phyloP scores from a whole-genome alignment of 805 yeast genomes.

The Debaryomyces maramus region DNA sequence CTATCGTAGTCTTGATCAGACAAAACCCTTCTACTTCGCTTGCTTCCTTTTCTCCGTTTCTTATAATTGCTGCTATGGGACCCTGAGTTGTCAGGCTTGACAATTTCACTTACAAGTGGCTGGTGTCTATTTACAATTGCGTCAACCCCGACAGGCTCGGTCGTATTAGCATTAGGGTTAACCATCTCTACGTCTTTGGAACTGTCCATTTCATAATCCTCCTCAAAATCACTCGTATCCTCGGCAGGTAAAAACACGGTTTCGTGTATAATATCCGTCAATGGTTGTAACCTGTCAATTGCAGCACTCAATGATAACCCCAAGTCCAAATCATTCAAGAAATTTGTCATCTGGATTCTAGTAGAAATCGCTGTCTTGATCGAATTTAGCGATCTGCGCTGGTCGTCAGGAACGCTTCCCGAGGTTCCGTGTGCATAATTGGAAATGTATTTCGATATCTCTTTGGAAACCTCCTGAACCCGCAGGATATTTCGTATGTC shows the following conservation, averaged over 20 bases:
- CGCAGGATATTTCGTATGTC: conserved; percentile 13
- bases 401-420: conserved; percentile 13
- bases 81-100: conserved; percentile 42
- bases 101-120: conserved; percentile 53
- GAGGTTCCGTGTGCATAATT: conserved; percentile 16
- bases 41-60: conserved; percentile 10
- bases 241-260: conserved; percentile 52
- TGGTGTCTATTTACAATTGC: conserved; percentile 47
- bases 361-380: conserved; percentile 41
- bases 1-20: conserved; percentile 13
- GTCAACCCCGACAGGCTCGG: conserved; percentile 58
- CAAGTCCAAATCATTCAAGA: conserved; percentile 39
- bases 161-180: conserved; percentile 13
- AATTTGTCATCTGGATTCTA: conserved; percentile 42
- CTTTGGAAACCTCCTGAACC: conserved; percentile 28
- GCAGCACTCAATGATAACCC: conserved; percentile 55
- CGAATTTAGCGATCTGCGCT: conserved; percentile 25
- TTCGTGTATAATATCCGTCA: conserved; percentile 45
- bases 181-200: conserved; percentile 1
- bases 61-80: conserved; percentile 7
- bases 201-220: conserved; percentile 15
- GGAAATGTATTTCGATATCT: conserved; percentile 30
- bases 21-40: conserved; percentile 14
- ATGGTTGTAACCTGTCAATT: conserved; percentile 50
- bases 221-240: conserved; percentile 33